These are phyloP conservation scores for Amoebophrya sp. DNA, from an alignment of 169 alveolate genomes.

Conservation along the genomic window DNA sequence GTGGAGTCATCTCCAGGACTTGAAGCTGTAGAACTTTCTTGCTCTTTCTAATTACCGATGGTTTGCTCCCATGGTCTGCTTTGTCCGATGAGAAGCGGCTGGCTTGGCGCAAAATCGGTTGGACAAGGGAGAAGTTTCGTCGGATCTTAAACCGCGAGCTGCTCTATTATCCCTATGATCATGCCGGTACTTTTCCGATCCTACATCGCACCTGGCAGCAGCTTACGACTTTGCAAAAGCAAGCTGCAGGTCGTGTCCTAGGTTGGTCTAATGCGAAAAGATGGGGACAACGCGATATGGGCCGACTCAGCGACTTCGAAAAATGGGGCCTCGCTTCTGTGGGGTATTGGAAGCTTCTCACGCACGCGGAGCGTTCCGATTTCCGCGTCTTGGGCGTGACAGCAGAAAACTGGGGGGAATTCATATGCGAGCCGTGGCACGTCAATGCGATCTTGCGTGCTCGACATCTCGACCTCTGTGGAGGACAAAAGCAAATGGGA, in stretches of 20 bases:
- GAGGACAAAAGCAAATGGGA: too few relatives aligned
- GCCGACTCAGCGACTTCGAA: neutral
- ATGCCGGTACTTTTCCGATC: neutral
- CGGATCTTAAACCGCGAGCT: neutral
- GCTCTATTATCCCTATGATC: neutral
- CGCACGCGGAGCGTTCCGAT: neutral
- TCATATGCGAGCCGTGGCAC: constrained; percentile 8
- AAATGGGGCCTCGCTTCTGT: neutral
- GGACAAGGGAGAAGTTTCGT: neutral
- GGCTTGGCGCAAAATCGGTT: neutral
- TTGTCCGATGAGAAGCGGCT: neutral
- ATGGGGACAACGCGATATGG: neutral
- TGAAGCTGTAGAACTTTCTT: too few relatives aligned
- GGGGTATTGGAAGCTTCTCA: neutral
- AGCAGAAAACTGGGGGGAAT: neutral
- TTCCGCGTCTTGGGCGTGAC: neutral
- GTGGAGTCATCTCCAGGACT: too few relatives aligned
- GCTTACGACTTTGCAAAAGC: neutral
- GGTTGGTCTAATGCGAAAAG: neutral
- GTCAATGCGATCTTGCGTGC: too few relatives aligned
- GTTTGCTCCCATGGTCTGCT: neutral
- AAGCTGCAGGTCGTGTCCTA: neutral
- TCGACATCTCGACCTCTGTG: too few relatives aligned
- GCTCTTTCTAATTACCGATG: too few relatives aligned
- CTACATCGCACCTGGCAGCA: neutral